phyloP scores from a whole-genome alignment of 495 filamentous ascomycete genomes.

The Aspergillus haitiensis region DNA sequence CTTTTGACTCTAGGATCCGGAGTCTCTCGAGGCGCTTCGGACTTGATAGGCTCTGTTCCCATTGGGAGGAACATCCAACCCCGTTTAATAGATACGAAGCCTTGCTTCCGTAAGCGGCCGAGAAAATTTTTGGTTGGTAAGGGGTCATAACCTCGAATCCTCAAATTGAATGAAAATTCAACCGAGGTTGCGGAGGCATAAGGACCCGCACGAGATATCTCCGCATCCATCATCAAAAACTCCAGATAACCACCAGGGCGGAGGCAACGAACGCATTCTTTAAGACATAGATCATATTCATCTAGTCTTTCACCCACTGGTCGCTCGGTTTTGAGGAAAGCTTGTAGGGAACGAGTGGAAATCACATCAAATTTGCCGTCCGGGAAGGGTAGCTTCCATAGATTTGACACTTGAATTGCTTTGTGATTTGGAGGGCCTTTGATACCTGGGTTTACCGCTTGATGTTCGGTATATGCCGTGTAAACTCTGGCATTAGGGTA shows the following conservation, averaged over 20 bases:
- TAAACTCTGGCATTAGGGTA: constrained; percentile 83
- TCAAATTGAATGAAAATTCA: constrained; percentile 86
- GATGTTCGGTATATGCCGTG: constrained; percentile 74
- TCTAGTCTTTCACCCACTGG: constrained; percentile 58
- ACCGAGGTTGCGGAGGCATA: constrained; percentile 75
- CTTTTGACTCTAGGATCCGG: constrained; percentile 55
- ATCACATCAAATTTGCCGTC: constrained; percentile 89
- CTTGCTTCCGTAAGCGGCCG: constrained; percentile 65
- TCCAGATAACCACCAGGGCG: constrained; percentile 93
- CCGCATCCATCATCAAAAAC: constrained; percentile 83
- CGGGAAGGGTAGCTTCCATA: constrained; percentile 82
- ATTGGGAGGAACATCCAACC: constrained; percentile 90
- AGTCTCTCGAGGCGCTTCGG: constrained; percentile 47
- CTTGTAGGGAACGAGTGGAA: constrained; percentile 83
- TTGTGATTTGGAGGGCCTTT: constrained; percentile 86
- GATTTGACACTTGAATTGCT: constrained; percentile 67
- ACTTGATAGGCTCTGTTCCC: constrained; percentile 59
- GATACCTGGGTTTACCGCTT: constrained; percentile 66
- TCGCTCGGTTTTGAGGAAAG: constrained; percentile 68
- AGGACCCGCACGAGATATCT: constrained; percentile 79
- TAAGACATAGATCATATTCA: constrained; percentile 83
- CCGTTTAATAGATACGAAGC: constrained; percentile 77
- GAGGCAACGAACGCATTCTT: constrained; percentile 84
- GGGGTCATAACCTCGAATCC: constrained; percentile 85
- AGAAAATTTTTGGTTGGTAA: constrained; percentile 77